Base-by-base conservation (phyloP, 768 basidiomycete species). In the Russula abietina region DNA sequence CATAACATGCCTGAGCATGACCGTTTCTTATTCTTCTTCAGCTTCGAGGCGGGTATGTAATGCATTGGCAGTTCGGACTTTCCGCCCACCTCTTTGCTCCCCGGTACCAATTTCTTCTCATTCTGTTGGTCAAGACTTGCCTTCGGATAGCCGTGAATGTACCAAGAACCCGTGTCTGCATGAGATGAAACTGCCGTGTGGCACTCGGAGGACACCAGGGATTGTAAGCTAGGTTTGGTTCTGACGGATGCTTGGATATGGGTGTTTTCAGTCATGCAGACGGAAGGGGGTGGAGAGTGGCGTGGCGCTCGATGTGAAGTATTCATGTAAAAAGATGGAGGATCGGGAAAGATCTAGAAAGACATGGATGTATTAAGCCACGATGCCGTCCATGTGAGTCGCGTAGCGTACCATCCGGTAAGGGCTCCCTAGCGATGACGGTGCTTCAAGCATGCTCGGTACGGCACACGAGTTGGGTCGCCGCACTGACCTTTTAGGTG, bases 401-500 rank as follows among this genome's bases (percentile, higher is more conserved):
- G 30, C 19, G 45, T 17, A 4, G 33, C 64, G 22, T 32, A 67
- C 66, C 66, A 67, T 59, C 7, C 64, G 66, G 60, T 48, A 67
- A 14, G 64, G 39, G 26, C 58, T 26, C 22, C 39, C 52, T 24
- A 52, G 46, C 52, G 55, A 67, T 5, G 43, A 28, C 33, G 43
- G 52, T 6, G 30, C 26, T 46, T 58, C 63, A 38, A 41, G n/a
- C 39, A 50, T 39, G 45, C 56, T 41, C 4, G 66, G 52, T 36
- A 51, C 24, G 10, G 54, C 63, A 19, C 19, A 32, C 12, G 67
- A 67, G 43, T 33, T 67, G 28, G 65, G 67, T 53, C 65, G 38
- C 16, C 63, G 59, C 14, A 16, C 30, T 0, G 61, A 69, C 28
- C 65, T 69, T 3, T 70, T 59, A 22, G 73, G 73, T 50, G 73